Conservation (phyloP, 495 filamentous ascomycete species). For the Pyronema domesticum region DNA sequence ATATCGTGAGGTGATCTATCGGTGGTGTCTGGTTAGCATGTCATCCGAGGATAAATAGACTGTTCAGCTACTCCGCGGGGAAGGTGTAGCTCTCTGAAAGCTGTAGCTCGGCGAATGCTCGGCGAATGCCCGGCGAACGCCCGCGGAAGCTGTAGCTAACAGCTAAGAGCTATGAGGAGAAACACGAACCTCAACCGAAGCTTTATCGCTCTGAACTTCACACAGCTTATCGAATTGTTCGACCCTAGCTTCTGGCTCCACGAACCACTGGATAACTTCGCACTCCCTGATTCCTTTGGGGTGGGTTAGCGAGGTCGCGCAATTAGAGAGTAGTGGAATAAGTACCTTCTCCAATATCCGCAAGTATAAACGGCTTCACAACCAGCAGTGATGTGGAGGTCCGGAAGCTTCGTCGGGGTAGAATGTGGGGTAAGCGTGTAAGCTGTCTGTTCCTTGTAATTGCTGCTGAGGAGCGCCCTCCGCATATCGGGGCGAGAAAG, state of each 20-base stretch:
- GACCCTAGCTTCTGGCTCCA: constrained; percentile 83
- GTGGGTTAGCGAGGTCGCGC: neutral
- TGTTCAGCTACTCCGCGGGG: too few relatives aligned
- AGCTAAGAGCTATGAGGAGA: too few relatives aligned
- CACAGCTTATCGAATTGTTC: constrained; percentile 97
- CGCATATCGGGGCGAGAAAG: too few relatives aligned
- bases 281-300: constrained; percentile 79
- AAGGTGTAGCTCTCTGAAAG: too few relatives aligned
- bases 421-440: neutral
- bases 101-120: too few relatives aligned
- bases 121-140: too few relatives aligned
- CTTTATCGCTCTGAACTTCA: constrained; percentile 96
- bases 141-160: too few relatives aligned
- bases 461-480: too few relatives aligned
- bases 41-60: too few relatives aligned
- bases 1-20: constrained; percentile 82
- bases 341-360: constrained; percentile 91
- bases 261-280: constrained; percentile 99
- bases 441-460: too few relatives aligned
- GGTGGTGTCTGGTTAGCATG: too few relatives aligned
- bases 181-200: constrained; percentile 60
- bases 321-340: neutral
- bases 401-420: constrained; percentile 35
- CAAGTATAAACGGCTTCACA: constrained; percentile 74
- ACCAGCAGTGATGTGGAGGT: constrained; percentile 37